Percentiles rank a stretch among this genome's conserved stretches.
These are phyloP conservation scores for Glebionis coronaria DNA, from an alignment of 129 eudicot species.

Conservation along the genomic window DNA sequence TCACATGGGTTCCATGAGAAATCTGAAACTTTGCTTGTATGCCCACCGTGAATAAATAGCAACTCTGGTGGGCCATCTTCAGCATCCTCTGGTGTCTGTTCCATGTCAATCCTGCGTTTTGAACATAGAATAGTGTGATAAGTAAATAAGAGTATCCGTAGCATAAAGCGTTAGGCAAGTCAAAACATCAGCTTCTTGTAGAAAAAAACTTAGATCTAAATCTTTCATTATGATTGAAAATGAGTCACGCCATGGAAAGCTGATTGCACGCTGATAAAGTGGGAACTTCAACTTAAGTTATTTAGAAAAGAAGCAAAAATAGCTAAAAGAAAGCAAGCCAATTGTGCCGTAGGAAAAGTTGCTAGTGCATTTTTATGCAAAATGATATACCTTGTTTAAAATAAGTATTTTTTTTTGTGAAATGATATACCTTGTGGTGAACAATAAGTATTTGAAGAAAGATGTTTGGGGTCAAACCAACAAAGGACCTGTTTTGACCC, in stretches of 20 bases:
- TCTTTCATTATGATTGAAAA: not conserved
- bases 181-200: not conserved
- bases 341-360: too few species aligned
- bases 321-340: too few species aligned
- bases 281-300: too few species aligned
- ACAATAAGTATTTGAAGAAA: not conserved
- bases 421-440: too few species aligned
- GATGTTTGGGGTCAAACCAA: not conserved
- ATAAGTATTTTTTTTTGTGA: too few species aligned
- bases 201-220: not conserved
- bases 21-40: constrained; percentile 84
- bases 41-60: constrained; percentile 92
- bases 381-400: too few species aligned
- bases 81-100: constrained; percentile 82
- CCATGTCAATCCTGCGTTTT: constrained; percentile 61
- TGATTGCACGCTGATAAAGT: not conserved
- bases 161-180: not conserved
- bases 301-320: too few species aligned
- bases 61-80: constrained; percentile 98
- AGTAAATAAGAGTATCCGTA: not conserved
- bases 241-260: not conserved
- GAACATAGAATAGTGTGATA: not conserved
- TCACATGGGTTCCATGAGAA: constrained; percentile 99
- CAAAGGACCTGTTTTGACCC: not conserved
- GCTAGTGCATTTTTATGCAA: too few species aligned